phyloP scores from a whole-genome alignment of 2,329 filamentous ascomycete genomes.

The Exophiala dermatitidis region DNA sequence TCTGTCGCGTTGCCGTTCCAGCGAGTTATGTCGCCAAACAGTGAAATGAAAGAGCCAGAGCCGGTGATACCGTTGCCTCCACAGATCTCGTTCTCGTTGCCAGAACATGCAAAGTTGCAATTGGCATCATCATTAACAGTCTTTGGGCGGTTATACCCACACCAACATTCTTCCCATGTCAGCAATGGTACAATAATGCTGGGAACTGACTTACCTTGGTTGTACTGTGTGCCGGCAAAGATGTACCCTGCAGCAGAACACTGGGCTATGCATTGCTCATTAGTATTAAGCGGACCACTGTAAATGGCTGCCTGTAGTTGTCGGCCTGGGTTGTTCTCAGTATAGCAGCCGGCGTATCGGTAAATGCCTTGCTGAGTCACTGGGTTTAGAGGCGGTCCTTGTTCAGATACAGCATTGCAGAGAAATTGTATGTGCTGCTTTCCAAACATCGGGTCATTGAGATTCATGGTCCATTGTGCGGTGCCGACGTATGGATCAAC shows the following conservation, averaged over 20 bases:
- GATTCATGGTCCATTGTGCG: conserved; percentile 41
- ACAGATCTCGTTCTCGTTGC: conserved; percentile 25
- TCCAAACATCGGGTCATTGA: conserved; percentile 38
- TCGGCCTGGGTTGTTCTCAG: conserved; percentile 29
- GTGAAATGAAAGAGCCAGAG: conserved; percentile 16
- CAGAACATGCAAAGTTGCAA: conserved; percentile 27
- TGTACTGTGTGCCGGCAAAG: conserved; percentile 30
- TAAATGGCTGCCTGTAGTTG: conserved; percentile 30
- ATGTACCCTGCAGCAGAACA: conserved; percentile 25
- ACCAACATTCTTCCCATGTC: conserved; percentile 28
- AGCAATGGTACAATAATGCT: not conserved
- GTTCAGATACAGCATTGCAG: conserved; percentile 23
- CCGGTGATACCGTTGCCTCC: conserved; percentile 25
- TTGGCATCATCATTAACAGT: conserved; percentile 21
- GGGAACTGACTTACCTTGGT: conserved; percentile 14
- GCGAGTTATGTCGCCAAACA: conserved; percentile 20
- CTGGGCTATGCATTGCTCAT: conserved; percentile 28
- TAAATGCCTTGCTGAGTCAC: conserved; percentile 18
- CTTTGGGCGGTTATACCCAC: conserved; percentile 30
- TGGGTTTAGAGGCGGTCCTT: conserved; percentile 14
- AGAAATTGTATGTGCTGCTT: conserved; percentile 21
- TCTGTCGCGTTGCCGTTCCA: conserved; percentile 20
- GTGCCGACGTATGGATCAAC: conserved; percentile 43
- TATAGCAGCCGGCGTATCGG: conserved; percentile 32
- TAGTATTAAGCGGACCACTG: conserved; percentile 26